A percentile compares a stretch with the other conserved stretches of the same genome.
Evolutionary conservation across 371 early-diverging fungal genomes (phyloP).

Genomic region (Funneliformis caledonium): DNA sequence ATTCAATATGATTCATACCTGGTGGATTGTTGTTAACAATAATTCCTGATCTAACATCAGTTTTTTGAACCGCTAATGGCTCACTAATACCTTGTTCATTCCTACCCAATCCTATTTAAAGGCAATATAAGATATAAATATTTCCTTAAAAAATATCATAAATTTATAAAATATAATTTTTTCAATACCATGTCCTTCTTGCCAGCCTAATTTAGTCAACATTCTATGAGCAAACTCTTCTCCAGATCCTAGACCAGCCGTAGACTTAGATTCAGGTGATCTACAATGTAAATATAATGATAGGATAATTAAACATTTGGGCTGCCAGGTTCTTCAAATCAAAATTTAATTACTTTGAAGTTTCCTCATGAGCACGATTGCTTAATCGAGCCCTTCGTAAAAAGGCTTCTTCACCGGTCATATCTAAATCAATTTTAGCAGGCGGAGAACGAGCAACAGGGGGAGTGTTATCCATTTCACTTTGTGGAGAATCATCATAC

Average conservation of each 20-base stretch:
- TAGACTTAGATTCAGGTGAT: slow-evolving; percentile 6
- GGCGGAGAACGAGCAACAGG: slow-evolving; percentile 36
- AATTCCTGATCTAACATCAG: slow-evolving; percentile 46
- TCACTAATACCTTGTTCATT: slow-evolving; percentile 50
- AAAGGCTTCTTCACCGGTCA: slow-evolving; percentile 76
- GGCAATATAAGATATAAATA: not conserved
- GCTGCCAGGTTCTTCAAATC: not conserved
- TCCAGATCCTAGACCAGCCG: slow-evolving; percentile 39
- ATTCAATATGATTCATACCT: not conserved
- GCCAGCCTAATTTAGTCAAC: slow-evolving; percentile 49
- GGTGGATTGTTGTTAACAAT: slow-evolving; percentile 42
- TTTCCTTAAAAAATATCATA: not conserved
- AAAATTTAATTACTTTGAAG: slow-evolving; percentile 24
- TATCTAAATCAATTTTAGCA: slow-evolving; percentile 49
- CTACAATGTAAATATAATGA: not conserved
- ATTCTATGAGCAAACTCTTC: slow-evolving; percentile 50
- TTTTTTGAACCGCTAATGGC: slow-evolving; percentile 48
- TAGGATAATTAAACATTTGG: not conserved
- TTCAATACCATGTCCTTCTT: slow-evolving; percentile 51
- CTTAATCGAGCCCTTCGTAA: slow-evolving; percentile 62
- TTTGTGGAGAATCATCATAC: slow-evolving; percentile 36
- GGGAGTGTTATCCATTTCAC: not conserved
- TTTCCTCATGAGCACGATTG: slow-evolving; percentile 42
- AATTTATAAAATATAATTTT: not conserved
- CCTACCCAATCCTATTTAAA: slow-evolving; percentile 46